Base-by-base conservation (phyloP, 1,284 basidiomycete species). In the Ganoderma sinense region DNA sequence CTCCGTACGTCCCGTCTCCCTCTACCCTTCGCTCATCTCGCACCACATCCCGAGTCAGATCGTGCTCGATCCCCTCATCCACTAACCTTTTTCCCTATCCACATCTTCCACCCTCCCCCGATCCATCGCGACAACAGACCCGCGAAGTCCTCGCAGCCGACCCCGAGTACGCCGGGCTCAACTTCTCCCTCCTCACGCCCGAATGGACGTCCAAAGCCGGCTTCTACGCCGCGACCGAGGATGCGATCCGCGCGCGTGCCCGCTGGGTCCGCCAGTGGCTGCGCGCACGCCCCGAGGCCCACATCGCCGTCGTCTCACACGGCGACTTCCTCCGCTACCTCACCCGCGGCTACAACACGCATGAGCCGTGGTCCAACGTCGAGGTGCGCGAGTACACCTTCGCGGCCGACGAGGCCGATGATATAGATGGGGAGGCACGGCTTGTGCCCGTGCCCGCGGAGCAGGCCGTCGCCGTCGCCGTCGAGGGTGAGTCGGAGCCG, bases 261-360 rank as follows among this genome's bases (percentile, higher is more conserved):
- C 76, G 77, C 43, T 80, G 79, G 80, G 73, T 75, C 63, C 75
- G 80, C 18, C 68, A 62, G 43, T 81, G 79, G 79, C 76, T 81
- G 33, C 78, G 80, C 51, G 67, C 72, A 40, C 78, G 78, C 23
- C 78, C 79, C 23, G 80, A 81, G 75, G 71, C 70, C 48, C 75
- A 76, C 55, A 80, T 81, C 72, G 80, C 77, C 40, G 75, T 81
- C 64, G 79, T 81, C 51, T 69, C 77, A 33, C 80, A 81, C 66
- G 80, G 77, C 14, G 80, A 80, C 69, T 73, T 65, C 65, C 71
- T 81, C 43, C 75, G 80, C 29, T 77, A 75, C 71, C 73, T 81
- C 69, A 80, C 77, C 14, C 65, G 75, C 33, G 78, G 78, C 4
- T 64, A 64, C 66, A 77, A 77, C 69, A 73, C 73, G 29, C 65